Conservation (phyloP, 2,329 filamentous ascomycete genomes). For the Claviceps capensis region DNA sequence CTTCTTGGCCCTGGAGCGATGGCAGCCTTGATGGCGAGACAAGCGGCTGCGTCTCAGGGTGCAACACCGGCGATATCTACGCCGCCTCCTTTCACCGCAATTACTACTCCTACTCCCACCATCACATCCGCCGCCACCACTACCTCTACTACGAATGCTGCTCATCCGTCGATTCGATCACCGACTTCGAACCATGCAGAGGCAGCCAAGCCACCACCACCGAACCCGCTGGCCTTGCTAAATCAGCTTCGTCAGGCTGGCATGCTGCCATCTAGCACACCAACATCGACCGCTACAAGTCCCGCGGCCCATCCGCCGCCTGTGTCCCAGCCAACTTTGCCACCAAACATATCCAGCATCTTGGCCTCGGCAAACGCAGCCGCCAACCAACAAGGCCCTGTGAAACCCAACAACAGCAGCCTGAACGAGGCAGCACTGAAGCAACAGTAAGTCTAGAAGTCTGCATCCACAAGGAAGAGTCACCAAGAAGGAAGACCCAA, state of each 20-base stretch:
- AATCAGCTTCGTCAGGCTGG: conserved; percentile 56
- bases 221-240: conserved; percentile 46
- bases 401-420: conserved; percentile 35
- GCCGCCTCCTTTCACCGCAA: conserved; percentile 17
- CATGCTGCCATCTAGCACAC: conserved; percentile 38
- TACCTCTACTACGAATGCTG: not conserved
- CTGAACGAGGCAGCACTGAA: conserved; percentile 59
- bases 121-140: conserved; percentile 8
- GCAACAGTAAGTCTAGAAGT: conserved; percentile 40
- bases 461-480: not conserved
- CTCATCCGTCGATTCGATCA: conserved; percentile 29
- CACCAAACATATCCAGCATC: conserved; percentile 23
- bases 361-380: conserved; percentile 20
- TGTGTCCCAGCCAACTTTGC: conserved; percentile 17
- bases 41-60: conserved; percentile 34
- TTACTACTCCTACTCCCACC: not conserved
- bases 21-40: conserved; percentile 43
- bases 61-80: conserved; percentile 26
- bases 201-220: conserved; percentile 17
- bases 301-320: conserved; percentile 17
- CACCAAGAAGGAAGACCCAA: not conserved
- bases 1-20: conserved; percentile 46
- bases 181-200: conserved; percentile 32
- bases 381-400: conserved; percentile 12
- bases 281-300: conserved; percentile 22